These are phyloP conservation scores for Thalassiosira exigua DNA, from an alignment of 352 stramenopile species.

Conservation along the genomic window DNA sequence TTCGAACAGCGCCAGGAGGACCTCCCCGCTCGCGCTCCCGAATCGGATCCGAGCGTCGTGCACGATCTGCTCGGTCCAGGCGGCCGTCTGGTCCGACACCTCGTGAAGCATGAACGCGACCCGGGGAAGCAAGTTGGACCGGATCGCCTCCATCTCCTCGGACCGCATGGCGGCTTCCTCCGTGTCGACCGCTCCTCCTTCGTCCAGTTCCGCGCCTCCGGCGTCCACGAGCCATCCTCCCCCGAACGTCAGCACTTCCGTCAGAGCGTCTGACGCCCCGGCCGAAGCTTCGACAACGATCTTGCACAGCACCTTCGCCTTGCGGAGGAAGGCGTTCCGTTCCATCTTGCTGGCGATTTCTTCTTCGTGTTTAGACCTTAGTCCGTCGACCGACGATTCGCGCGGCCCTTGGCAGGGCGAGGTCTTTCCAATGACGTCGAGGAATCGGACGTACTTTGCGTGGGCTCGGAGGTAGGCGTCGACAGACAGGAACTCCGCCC, in stretches of 20 bases:
- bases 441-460: slow-evolving; percentile 60
- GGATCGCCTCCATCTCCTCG: slow-evolving; percentile 64
- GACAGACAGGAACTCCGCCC: slow-evolving; percentile 65
- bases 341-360: slow-evolving; percentile 63
- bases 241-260: slow-evolving; percentile 62
- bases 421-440: slow-evolving; percentile 57
- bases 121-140: slow-evolving; percentile 52
- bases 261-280: slow-evolving; percentile 53
- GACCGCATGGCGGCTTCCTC: slow-evolving; percentile 32
- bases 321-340: slow-evolving; percentile 48
- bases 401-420: slow-evolving; percentile 32
- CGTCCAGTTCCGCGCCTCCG: slow-evolving; percentile 31
- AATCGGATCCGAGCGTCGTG: slow-evolving; percentile 56
- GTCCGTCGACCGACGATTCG: slow-evolving; percentile 11
- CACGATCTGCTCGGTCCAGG: slow-evolving; percentile 70
- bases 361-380: slow-evolving; percentile 32
- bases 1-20: slow-evolving; percentile 49
- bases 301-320: slow-evolving; percentile 57
- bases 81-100: slow-evolving; percentile 73
- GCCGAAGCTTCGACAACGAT: slow-evolving; percentile 61
- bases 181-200: slow-evolving; percentile 3
- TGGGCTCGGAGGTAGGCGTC: slow-evolving; percentile 67
- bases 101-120: slow-evolving; percentile 66
- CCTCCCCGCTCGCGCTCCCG: slow-evolving; percentile 42
- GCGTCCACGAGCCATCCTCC: slow-evolving; percentile 75